Percentiles rank a stretch among this genome's conserved stretches.
Evolutionary conservation across 2,329 filamentous ascomycete genomes (phyloP).

Genomic region (Calycina herbarum): DNA sequence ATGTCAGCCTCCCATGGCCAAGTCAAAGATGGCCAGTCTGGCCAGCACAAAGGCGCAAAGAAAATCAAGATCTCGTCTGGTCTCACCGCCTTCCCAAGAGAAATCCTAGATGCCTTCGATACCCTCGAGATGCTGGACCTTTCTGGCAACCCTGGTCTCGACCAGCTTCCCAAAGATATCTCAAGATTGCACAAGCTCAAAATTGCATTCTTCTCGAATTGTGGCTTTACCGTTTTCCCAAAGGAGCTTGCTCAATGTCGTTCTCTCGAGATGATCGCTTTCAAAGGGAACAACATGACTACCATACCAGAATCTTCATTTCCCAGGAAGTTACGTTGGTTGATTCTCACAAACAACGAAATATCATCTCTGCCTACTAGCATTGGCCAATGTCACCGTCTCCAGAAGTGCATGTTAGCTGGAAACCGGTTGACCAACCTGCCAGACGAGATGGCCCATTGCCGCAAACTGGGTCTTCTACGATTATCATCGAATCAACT

Average conservation of each 20-base stretch:
- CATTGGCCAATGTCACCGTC: constrained; percentile 44
- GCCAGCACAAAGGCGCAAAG: constrained; percentile 31
- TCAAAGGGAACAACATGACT: constrained; percentile 48
- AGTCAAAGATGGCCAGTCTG: constrained; percentile 18
- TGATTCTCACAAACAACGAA: constrained; percentile 50
- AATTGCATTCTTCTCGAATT: constrained; percentile 49
- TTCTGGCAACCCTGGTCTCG: constrained; percentile 46
- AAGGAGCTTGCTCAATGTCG: constrained; percentile 44
- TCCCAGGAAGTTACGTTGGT: constrained; percentile 46
- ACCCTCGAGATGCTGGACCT: constrained; percentile 49
- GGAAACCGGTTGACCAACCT: constrained; percentile 45
- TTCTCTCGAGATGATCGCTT: constrained; percentile 50
- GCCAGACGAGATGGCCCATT: constrained; percentile 45
- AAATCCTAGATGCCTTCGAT: constrained; percentile 44
- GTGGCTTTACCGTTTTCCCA: constrained; percentile 46
- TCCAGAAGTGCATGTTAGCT: constrained; percentile 52
- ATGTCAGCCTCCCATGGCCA: constrained; percentile 19
- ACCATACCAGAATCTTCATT: constrained; percentile 44
- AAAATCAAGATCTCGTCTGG: constrained; percentile 32
- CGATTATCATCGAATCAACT: constrained; percentile 47
- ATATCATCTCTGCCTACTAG: constrained; percentile 43
- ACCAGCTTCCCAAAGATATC: constrained; percentile 43
- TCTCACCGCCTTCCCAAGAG: constrained; percentile 40
- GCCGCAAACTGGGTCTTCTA: constrained; percentile 46
- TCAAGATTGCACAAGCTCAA: constrained; percentile 45